Evolutionary conservation across 257 asterid species (phyloP).

Genomic region (Asclepias syriaca): DNA sequence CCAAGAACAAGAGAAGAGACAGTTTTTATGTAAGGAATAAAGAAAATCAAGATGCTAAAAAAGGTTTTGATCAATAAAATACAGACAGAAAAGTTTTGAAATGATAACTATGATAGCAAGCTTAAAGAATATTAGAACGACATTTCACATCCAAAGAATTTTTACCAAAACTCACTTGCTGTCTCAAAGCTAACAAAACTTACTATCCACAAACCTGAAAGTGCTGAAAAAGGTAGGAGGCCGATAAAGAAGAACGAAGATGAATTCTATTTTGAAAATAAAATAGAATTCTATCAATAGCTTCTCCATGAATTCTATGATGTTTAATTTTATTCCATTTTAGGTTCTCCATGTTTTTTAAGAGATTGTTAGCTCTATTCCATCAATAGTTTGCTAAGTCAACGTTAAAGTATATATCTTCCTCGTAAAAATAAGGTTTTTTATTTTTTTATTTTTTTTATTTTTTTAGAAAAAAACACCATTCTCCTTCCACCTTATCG

Average conservation of each 20-base stretch:
- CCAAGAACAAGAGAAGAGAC: slow-evolving; percentile 23
- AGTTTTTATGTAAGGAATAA: slow-evolving; percentile 20
- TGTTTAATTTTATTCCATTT: too few species aligned
- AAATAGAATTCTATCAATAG: too few species aligned
- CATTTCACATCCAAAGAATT: slow-evolving; percentile 19
- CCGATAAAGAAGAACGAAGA: slow-evolving; percentile 20
- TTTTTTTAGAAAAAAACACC: too few species aligned
- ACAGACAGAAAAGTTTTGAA: not conserved
- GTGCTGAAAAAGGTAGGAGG: not conserved
- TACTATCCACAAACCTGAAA: slow-evolving; percentile 2
- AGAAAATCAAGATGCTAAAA: slow-evolving; percentile 27
- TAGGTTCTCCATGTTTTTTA: too few species aligned
- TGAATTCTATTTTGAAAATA: not conserved
- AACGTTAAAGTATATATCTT: too few species aligned
- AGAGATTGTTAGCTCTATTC: too few species aligned
- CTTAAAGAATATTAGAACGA: slow-evolving; percentile 21
- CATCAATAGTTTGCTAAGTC: too few species aligned
- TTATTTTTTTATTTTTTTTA: too few species aligned
- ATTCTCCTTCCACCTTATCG: not conserved
- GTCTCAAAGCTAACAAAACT: not conserved
- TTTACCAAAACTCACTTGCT: not conserved
- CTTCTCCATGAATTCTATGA: too few species aligned
- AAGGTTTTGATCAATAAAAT: slow-evolving; percentile 4
- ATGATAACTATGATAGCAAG: slow-evolving; percentile 1
- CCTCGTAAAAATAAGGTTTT: too few species aligned